phyloP scores from a whole-genome alignment of 2,329 filamentous ascomycete genomes.

The Sclerotinia borealis region DNA sequence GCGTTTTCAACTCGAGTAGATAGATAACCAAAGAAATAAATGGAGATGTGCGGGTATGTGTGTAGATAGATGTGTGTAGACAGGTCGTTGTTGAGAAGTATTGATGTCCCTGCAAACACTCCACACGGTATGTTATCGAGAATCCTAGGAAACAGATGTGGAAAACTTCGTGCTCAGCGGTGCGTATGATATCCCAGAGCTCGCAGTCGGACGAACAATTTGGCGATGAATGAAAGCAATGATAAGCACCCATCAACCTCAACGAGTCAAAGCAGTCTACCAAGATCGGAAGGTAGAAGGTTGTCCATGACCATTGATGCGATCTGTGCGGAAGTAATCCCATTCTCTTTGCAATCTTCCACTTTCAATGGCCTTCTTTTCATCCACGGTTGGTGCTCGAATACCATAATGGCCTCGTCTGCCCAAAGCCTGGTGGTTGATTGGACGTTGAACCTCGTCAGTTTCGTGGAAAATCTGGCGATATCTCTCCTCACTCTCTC shows the following conservation, averaged over 20 bases:
- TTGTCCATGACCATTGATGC: background rate
- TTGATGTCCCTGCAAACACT: too few relatives aligned
- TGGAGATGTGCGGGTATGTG: too few relatives aligned
- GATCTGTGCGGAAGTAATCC: background rate
- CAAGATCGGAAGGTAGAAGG: background rate
- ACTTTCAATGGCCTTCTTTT: background rate
- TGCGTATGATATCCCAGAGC: too few relatives aligned
- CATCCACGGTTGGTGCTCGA: background rate
- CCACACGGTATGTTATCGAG: too few relatives aligned
- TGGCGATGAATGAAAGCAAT: background rate
- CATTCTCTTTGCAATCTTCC: background rate
- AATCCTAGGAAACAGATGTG: too few relatives aligned
- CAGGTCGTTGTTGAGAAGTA: too few relatives aligned
- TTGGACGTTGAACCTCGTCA: background rate
- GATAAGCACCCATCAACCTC: background rate
- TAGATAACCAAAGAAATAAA: too few relatives aligned
- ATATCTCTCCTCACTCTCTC: background rate
- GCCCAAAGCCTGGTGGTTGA: background rate
- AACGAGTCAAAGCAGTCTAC: background rate
- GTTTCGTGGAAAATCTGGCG: background rate
- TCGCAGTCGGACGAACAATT: too few relatives aligned
- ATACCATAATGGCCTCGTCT: background rate
- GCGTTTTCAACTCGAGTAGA: background rate
- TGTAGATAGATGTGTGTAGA: too few relatives aligned
- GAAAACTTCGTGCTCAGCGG: background rate